Evolutionary conservation across 345 rosid species (phyloP).

Genomic region (Dipteronia dyeriana): DNA sequence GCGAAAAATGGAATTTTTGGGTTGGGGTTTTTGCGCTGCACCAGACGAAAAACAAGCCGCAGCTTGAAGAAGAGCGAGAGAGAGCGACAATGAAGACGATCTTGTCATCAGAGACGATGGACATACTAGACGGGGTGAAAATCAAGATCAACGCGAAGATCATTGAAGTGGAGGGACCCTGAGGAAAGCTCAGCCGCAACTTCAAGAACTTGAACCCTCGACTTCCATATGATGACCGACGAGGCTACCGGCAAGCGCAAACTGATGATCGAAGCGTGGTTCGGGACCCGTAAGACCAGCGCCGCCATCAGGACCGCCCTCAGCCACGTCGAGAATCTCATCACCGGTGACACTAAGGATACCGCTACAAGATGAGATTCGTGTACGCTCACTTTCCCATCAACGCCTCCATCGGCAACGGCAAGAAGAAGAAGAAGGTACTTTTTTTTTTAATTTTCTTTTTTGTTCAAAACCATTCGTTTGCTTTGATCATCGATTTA

Average conservation of each 20-base stretch:
- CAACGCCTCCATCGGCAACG: conserved; percentile 33
- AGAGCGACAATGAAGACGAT: background rate
- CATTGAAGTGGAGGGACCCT: conserved; percentile 39
- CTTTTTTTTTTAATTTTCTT: background rate
- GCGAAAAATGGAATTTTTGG: background rate
- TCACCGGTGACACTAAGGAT: conserved; percentile 20
- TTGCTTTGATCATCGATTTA: no score
- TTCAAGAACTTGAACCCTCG: conserved; percentile 56
- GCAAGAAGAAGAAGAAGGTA: conserved; percentile 21
- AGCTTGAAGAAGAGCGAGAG: background rate
- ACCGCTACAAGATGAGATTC: conserved; percentile 38
- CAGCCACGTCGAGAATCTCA: background rate
- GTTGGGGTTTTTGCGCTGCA: conserved; percentile 2
- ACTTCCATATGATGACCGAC: conserved; percentile 47
- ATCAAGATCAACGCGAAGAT: conserved; percentile 23
- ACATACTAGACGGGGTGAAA: background rate
- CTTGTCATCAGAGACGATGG: conserved; percentile 4
- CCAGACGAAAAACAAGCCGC: background rate
- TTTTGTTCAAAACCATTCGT: no score
- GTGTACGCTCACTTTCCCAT: conserved; percentile 39
- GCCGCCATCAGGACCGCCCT: conserved; percentile 20
- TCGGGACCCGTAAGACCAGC: conserved; percentile 39
- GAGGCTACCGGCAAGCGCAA: conserved; percentile 22
- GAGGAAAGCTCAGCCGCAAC: conserved; percentile 41
- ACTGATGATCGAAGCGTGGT: conserved; percentile 45